A percentile compares a stretch with the other conserved stretches of the same genome.
phyloP scores from a whole-genome alignment of 208 protist genomes.

The Crithidia thermophila region DNA sequence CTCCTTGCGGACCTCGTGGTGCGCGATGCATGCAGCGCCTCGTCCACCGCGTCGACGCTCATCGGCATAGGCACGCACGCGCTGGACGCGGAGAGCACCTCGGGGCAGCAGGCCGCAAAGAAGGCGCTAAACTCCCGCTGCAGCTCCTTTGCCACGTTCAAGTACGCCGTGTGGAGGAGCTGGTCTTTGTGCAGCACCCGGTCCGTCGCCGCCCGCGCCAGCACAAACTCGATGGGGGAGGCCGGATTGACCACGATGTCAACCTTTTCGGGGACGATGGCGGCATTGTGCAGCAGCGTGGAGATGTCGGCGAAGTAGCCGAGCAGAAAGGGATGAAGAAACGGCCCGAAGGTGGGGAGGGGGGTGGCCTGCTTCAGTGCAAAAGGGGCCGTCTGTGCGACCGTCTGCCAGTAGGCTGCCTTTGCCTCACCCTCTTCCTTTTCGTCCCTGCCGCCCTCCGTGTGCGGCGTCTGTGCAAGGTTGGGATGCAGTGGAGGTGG shows the following conservation, averaged over 20 bases:
- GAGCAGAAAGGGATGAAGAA: constrained; percentile 68
- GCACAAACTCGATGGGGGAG: constrained; percentile 87
- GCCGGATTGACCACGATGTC: constrained; percentile 86
- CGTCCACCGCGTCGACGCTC: constrained; percentile 18
- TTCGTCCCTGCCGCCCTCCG: too few species aligned
- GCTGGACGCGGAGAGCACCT: constrained; percentile 65
- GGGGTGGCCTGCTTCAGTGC: constrained; percentile 65
- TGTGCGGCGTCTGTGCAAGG: too few species aligned
- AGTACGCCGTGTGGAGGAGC: constrained; percentile 69
- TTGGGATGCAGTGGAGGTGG: not conserved
- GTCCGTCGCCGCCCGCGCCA: constrained; percentile 81
- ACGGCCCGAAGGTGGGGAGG: constrained; percentile 74
- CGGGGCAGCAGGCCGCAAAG: constrained; percentile 61
- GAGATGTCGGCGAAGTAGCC: constrained; percentile 89
- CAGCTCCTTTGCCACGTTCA: constrained; percentile 76
- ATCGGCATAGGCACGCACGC: constrained; percentile 75
- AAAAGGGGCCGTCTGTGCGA: constrained; percentile 65
- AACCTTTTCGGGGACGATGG: constrained; percentile 83
- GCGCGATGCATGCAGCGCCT: constrained; percentile 25
- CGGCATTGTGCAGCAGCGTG: constrained; percentile 88
- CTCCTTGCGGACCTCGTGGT: not conserved
- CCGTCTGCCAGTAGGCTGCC: constrained; percentile 33
- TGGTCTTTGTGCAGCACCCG: constrained; percentile 73
- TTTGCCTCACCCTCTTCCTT: constrained; percentile 8
- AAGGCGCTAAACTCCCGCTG: constrained; percentile 79